Evolutionary conservation across 352 stramenopile species (phyloP).

Genomic region (Globisporangium paroecandrum): DNA sequence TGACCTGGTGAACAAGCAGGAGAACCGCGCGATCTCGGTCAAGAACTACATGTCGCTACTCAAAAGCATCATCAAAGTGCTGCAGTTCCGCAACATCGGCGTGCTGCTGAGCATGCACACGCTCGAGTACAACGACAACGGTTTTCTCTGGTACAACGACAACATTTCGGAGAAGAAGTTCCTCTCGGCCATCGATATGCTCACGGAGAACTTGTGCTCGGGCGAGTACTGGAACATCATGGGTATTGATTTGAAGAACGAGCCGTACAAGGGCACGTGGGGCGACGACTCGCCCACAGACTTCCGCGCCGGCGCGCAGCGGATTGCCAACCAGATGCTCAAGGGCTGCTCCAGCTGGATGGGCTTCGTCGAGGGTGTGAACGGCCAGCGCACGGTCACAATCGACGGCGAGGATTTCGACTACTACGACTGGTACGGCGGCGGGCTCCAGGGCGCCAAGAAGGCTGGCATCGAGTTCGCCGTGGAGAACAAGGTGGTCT

Average conservation of each 20-base stretch:
- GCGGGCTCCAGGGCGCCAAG: conserved; percentile 29
- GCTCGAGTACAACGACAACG: conserved; percentile 38
- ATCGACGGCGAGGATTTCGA: conserved; percentile 25
- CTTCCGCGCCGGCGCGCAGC: conserved; percentile 23
- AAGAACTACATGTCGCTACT: conserved; percentile 49
- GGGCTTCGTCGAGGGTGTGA: conserved; percentile 37
- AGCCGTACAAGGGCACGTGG: conserved; percentile 33
- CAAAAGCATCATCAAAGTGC: conserved; percentile 47
- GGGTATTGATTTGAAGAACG: conserved; percentile 40
- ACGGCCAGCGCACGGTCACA: conserved; percentile 21
- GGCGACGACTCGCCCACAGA: conserved; percentile 24
- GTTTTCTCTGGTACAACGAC: conserved; percentile 45
- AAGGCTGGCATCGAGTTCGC: conserved; percentile 19
- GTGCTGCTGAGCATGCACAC: conserved; percentile 66
- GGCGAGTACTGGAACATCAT: conserved; percentile 38
- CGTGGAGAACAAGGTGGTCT: conserved; percentile 29
- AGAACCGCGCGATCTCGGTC: conserved; percentile 62
- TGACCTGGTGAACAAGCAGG: conserved; percentile 42
- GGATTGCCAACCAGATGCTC: conserved; percentile 32
- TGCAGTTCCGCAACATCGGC: conserved; percentile 54
- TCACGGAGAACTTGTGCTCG: conserved; percentile 27
- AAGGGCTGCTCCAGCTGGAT: conserved; percentile 32
- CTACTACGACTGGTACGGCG: conserved; percentile 43
- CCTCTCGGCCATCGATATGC: conserved; percentile 22
- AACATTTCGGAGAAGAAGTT: conserved; percentile 40